Conservation (phyloP, 371 early-diverging fungal genomes). For the Syncephalis plumigaleata region DNA sequence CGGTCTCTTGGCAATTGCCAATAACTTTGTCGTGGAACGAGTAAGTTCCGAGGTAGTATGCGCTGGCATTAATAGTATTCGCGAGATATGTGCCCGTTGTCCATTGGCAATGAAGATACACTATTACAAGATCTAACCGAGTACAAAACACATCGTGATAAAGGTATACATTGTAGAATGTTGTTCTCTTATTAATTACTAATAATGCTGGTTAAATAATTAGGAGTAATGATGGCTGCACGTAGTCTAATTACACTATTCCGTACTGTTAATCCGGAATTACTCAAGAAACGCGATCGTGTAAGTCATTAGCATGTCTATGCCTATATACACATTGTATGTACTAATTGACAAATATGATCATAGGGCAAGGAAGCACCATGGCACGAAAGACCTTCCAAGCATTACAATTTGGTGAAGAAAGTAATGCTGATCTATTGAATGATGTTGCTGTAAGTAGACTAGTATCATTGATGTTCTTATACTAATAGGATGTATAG, state of each 20-base stretch:
- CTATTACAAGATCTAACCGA: slow-evolving; percentile 75
- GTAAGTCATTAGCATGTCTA: slow-evolving; percentile 3
- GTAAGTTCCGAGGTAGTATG: slow-evolving; percentile 83
- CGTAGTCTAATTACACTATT: slow-evolving; percentile 75
- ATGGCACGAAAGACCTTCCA: slow-evolving; percentile 42
- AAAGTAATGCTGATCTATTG: slow-evolving; percentile 38
- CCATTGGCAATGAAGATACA: slow-evolving; percentile 81
- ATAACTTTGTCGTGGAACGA: slow-evolving; percentile 88
- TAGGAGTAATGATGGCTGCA: slow-evolving; percentile 62
- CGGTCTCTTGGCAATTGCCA: slow-evolving; percentile 77
- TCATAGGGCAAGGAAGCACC: slow-evolving; percentile 53
- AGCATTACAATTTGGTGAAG: slow-evolving; percentile 54
- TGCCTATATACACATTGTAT: too few relatives aligned
- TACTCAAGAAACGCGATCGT: slow-evolving; percentile 80
- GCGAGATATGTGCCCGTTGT: slow-evolving; percentile 79
- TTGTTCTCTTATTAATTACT: too few relatives aligned
- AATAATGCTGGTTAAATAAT: too few relatives aligned
- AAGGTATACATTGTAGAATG: slow-evolving; percentile 22
- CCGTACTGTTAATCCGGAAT: slow-evolving; percentile 84
- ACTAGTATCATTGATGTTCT: too few relatives aligned
- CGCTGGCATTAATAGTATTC: slow-evolving; percentile 81
- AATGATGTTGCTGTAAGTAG: slow-evolving; percentile 60
- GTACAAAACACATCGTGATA: slow-evolving; percentile 82
- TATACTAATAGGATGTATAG: neutral
- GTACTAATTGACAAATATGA: neutral